Evolutionary conservation across 2,329 filamentous ascomycete species (phyloP).

Genomic region (Aspergillus sclerotialis): DNA sequence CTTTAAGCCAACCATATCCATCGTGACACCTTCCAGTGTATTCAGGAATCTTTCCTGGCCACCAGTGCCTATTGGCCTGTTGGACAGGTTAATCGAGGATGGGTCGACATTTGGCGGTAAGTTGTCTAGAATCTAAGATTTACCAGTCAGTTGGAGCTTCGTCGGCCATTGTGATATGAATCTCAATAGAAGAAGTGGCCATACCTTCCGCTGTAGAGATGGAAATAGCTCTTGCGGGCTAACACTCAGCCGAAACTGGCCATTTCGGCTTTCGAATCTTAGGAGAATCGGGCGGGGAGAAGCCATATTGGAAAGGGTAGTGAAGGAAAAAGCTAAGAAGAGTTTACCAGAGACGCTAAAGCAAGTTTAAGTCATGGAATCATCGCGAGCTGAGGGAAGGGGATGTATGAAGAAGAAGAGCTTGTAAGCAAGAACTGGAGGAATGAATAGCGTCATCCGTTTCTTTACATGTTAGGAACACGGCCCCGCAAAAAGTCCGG

Average conservation of each 20-base stretch:
- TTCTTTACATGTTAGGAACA: not conserved
- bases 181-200: not conserved
- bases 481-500: too few species aligned
- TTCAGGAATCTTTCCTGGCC: slow-evolving; percentile 50
- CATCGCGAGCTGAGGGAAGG: slow-evolving; percentile 2
- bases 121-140: slow-evolving; percentile 48
- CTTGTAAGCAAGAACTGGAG: slow-evolving; percentile 1
- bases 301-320: slow-evolving; percentile 27
- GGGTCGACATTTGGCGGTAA: slow-evolving; percentile 52
- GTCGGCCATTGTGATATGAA: not conserved
- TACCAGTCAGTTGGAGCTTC: slow-evolving; percentile 8
- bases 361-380: not conserved
- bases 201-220: slow-evolving; percentile 44
- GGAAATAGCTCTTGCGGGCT: slow-evolving; percentile 67
- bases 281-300: slow-evolving; percentile 60
- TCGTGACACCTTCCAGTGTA: slow-evolving; percentile 47
- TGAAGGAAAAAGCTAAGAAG: not conserved
- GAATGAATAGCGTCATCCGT: slow-evolving; percentile 14
- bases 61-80: slow-evolving; percentile 50
- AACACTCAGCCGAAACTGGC: slow-evolving; percentile 79
- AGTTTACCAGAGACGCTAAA: not conserved
- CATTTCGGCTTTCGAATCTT: slow-evolving; percentile 83
- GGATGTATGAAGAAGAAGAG: slow-evolving; percentile 1
- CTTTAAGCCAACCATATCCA: slow-evolving; percentile 53
- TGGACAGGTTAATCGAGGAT: slow-evolving; percentile 51